Conservation (phyloP, 305 asterid species). For the Vinca major region DNA sequence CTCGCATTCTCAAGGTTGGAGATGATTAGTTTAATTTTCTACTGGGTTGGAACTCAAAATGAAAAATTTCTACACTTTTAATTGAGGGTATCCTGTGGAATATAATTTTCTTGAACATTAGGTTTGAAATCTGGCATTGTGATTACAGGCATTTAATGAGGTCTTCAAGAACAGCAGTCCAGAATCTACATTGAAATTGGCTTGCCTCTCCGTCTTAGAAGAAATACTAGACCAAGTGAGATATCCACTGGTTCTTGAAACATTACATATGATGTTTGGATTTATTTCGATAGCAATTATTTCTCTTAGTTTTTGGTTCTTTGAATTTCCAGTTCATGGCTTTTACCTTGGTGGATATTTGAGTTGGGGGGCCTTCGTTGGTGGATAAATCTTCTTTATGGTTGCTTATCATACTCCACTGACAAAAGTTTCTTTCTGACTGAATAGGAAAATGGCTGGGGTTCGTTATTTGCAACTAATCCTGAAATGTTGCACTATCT, state of each 20-base stretch:
- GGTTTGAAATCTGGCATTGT: slow-evolving; percentile 8
- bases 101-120: background rate
- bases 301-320: background rate
- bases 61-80: background rate
- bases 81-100: background rate
- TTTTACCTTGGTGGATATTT: background rate
- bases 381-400: background rate
- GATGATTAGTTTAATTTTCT: background rate
- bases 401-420: slow-evolving; percentile 10
- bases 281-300: background rate
- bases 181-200: slow-evolving; percentile 56
- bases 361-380: background rate
- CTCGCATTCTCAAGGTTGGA: slow-evolving; percentile 66
- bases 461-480: slow-evolving; percentile 34
- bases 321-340: background rate
- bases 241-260: slow-evolving; percentile 2
- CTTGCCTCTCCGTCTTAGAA: slow-evolving; percentile 69
- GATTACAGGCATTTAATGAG: slow-evolving; percentile 62
- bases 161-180: slow-evolving; percentile 54
- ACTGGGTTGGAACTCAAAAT: background rate
- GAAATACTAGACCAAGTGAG: slow-evolving; percentile 82
- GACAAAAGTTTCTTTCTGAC: slow-evolving; percentile 14
- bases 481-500: slow-evolving; percentile 43
- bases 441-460: slow-evolving; percentile 45
- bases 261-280: background rate